phyloP scores from a whole-genome alignment of 2,329 filamentous ascomycete genomes.

The Claviceps paspali region DNA sequence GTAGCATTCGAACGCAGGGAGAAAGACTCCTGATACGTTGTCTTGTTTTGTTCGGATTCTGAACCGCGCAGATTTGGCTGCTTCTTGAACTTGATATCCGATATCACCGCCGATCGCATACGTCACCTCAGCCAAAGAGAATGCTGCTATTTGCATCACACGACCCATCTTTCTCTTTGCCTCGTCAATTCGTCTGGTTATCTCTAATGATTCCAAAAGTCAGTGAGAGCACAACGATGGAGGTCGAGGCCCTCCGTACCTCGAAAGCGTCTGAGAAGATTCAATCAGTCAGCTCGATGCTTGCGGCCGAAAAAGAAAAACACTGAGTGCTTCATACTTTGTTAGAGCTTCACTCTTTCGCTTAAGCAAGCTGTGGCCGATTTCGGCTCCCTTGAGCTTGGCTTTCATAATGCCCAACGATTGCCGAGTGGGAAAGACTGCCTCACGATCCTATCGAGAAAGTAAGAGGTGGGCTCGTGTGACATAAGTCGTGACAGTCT shows the following conservation, averaged over 20 bases:
- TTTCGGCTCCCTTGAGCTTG: constrained; percentile 89
- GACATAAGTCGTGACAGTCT: no score
- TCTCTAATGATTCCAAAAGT: constrained; percentile 44
- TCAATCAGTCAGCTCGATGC: not conserved
- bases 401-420: constrained; percentile 94
- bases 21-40: constrained; percentile 91
- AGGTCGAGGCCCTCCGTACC: constrained; percentile 1
- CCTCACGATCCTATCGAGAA: constrained; percentile 73
- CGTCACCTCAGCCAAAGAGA: constrained; percentile 92
- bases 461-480: no score
- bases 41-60: constrained; percentile 90
- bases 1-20: constrained; percentile 88
- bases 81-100: constrained; percentile 93
- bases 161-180: constrained; percentile 98
- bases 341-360: constrained; percentile 96
- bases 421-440: constrained; percentile 95
- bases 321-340: constrained; percentile 45
- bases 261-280: constrained; percentile 5
- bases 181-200: constrained; percentile 92
- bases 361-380: constrained; percentile 87
- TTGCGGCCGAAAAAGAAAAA: not conserved
- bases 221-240: constrained; percentile 6
- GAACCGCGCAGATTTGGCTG: constrained; percentile 83
- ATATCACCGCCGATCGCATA: constrained; percentile 95
- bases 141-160: constrained; percentile 97